Percentiles rank a stretch among this genome's conserved stretches.
Conservation (phyloP, 2,329 filamentous ascomycete genomes). For the Penicillium crustosum region DNA sequence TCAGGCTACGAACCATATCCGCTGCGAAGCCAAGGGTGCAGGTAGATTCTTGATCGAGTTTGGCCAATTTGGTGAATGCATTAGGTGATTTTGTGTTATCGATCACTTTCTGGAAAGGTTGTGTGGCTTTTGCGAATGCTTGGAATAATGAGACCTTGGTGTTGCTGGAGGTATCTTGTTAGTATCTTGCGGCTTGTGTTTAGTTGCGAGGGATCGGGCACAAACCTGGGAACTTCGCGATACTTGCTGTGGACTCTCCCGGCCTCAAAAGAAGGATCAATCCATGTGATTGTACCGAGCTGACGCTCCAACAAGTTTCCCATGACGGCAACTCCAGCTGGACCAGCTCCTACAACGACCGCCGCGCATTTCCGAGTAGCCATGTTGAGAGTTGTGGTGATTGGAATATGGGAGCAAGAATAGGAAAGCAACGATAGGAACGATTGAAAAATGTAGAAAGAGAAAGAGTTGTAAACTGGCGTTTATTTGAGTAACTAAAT, state of each 20-base stretch:
- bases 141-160: slow-evolving; percentile 62
- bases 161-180: slow-evolving; percentile 45
- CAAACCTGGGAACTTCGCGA: slow-evolving; percentile 58
- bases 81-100: slow-evolving; percentile 52
- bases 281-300: slow-evolving; percentile 57
- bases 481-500: slow-evolving; percentile 23
- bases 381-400: slow-evolving; percentile 20
- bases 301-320: slow-evolving; percentile 61
- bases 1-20: slow-evolving; percentile 53
- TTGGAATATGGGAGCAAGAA: background rate
- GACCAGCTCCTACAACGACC: slow-evolving; percentile 60
- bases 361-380: slow-evolving; percentile 48
- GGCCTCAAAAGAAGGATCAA: slow-evolving; percentile 57
- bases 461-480: background rate
- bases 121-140: slow-evolving; percentile 55
- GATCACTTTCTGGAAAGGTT: slow-evolving; percentile 55
- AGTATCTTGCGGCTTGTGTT: background rate
- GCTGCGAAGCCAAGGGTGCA: slow-evolving; percentile 60
- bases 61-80: slow-evolving; percentile 54
- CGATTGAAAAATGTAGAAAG: background rate
- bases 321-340: slow-evolving; percentile 59
- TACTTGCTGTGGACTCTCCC: slow-evolving; percentile 57
- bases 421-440: background rate
- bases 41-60: slow-evolving; percentile 57
- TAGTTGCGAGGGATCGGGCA: background rate